A percentile compares a stretch with the other conserved stretches of the same genome.
Conservation (phyloP, 2,329 filamentous ascomycete species). For the Aspergillus brasiliensis region DNA sequence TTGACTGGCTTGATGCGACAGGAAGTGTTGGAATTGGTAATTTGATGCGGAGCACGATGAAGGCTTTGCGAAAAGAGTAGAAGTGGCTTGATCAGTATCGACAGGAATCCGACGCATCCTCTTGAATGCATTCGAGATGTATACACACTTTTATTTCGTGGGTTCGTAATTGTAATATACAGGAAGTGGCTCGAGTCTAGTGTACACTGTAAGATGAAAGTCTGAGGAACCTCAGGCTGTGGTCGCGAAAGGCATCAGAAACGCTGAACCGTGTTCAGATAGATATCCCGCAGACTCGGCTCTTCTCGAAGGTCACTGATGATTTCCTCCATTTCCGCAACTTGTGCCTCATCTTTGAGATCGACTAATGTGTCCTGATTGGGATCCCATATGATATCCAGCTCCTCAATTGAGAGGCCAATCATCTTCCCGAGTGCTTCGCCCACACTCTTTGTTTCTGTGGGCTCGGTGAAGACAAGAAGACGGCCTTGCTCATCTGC, state of each 20-base stretch:
- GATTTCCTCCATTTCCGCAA: conserved; percentile 62
- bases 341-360: conserved; percentile 60
- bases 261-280: conserved; percentile 61
- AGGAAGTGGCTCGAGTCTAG: not conserved
- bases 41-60: conserved; percentile 81
- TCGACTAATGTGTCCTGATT: conserved; percentile 76
- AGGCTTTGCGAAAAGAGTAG: conserved; percentile 62
- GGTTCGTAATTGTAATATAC: conserved; percentile 3
- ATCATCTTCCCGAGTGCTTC: conserved; percentile 65
- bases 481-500: conserved; percentile 69
- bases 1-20: conserved; percentile 66
- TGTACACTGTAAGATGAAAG: not conserved
- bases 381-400: conserved; percentile 82
- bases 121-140: not conserved
- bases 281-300: conserved; percentile 75
- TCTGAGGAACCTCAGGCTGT: not conserved
- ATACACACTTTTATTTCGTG: not conserved
- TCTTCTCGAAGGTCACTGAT: conserved; percentile 60
- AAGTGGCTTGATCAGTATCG: not conserved
- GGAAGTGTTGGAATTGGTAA: conserved; percentile 68
- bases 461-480: conserved; percentile 70
- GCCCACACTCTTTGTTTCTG: conserved; percentile 64
- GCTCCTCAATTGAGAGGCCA: conserved; percentile 68
- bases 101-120: not conserved
- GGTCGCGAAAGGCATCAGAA: conserved; percentile 18